These are phyloP conservation scores for Rhododendron simsii DNA, from an alignment of 148 eudicot genomes.

Conservation along the genomic window DNA sequence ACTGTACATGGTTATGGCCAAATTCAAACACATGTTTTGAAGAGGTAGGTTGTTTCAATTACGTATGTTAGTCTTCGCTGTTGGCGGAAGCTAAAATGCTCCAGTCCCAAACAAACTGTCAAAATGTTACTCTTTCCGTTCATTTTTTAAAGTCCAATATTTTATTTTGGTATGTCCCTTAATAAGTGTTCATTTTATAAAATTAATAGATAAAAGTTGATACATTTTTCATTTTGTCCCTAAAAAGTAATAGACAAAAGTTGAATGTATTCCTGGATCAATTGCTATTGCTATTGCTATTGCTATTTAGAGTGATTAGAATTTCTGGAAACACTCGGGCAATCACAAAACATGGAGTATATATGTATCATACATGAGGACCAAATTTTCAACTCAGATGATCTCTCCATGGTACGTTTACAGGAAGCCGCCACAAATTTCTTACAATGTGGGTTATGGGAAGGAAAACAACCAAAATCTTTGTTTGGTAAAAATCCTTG, in stretches of 20 bases:
- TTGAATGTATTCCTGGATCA: background rate
- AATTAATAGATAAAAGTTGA: no score
- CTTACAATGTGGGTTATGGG: background rate
- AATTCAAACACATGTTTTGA: background rate
- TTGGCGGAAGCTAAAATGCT: background rate
- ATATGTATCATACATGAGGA: background rate
- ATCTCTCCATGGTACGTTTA: background rate
- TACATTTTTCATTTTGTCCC: no score
- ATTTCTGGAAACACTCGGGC: no score
- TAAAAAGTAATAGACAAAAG: no score
- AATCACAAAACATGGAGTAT: background rate
- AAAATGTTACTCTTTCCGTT: background rate
- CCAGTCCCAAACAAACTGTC: background rate
- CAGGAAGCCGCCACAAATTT: slow-evolving; percentile 3
- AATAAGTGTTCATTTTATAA: no score
- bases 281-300: no score
- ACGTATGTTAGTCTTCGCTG: no score
- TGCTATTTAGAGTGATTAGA: background rate
- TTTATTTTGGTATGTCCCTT: no score
- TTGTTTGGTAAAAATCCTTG: background rate
- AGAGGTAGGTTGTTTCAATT: background rate
- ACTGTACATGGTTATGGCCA: background rate
- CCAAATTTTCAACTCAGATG: background rate
- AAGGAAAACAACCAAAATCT: background rate
- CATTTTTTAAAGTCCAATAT: no score